Base-by-base conservation (phyloP, 2,329 filamentous ascomycete genomes). In the Lanzia echinophila region DNA sequence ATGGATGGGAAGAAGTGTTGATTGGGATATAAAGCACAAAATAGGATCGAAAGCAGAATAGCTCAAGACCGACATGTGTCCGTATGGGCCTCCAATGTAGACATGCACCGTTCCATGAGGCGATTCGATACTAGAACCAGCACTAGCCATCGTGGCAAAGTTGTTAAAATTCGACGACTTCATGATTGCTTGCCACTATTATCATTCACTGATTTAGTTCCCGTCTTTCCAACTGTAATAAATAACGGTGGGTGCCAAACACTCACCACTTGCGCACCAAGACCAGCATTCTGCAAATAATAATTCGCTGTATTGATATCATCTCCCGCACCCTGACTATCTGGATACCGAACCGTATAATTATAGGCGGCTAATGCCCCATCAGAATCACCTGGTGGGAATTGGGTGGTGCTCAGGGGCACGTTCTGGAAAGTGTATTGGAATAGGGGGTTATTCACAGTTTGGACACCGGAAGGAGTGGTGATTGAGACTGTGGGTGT, bases 361-460 rank as follows among this genome's bases (percentile, higher is more conserved):
- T 63, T 59, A 53, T 64, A 66, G 6, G 56, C 55, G 3, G 65
- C 63, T 8, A 72, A 57, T 7, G 42, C 53, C 6, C 67, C 68
- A 33, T 67, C 66, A 33, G 58, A 66, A 61, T 56, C 62, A 43
- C 50, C 67, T 59, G 28, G 73, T 71, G 54, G 72, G 61, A 54
- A 72, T 65, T 47, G 65, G 61, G 33, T 74, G 54, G 19, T 68
- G 71, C 47, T 65, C 64, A 55, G 63, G 60, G 61, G 64, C 20
- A 58, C 57, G 2, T 46, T 48, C 11, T 75, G 75, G 66, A 79
- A 82, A 2, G 60, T 67, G 65, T 76, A 84, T 53, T 71, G 73
- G 58, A 72, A 73, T 0, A 83, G 66, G 3, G 81, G 80, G 62
- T 83, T 83, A 38, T 67, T 65, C 31, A 81, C 56, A 33, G 60